Conservation (phyloP, 2,329 filamentous ascomycete genomes). For the Exophiala alcalophila region DNA sequence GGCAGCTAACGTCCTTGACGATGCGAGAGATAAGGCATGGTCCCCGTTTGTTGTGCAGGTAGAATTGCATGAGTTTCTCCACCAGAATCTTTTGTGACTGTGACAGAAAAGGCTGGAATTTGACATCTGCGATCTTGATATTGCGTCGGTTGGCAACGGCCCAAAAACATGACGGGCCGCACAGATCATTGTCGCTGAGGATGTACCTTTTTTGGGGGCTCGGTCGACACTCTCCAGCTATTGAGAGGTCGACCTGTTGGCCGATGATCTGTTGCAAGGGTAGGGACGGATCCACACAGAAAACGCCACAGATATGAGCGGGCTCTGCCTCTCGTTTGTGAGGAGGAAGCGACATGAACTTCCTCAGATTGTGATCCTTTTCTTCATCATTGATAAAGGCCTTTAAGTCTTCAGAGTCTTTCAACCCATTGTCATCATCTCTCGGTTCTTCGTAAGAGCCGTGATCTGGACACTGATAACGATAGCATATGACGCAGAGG, state of each 20-base stretch:
- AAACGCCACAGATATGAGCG: slow-evolving; percentile 29
- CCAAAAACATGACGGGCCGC: slow-evolving; percentile 26
- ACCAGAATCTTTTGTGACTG: slow-evolving; percentile 12
- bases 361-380: slow-evolving; percentile 23
- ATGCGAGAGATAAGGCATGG: slow-evolving; percentile 27
- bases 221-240: slow-evolving; percentile 6
- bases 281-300: slow-evolving; percentile 24
- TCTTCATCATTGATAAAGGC: slow-evolving; percentile 28
- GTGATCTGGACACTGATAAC: slow-evolving; percentile 30
- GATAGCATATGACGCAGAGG: slow-evolving; percentile 29
- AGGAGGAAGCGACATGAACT: slow-evolving; percentile 16
- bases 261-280: slow-evolving; percentile 15
- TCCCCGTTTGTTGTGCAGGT: slow-evolving; percentile 24
- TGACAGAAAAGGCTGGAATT: slow-evolving; percentile 16
- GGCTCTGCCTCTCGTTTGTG: neutral
- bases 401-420: slow-evolving; percentile 19
- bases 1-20: slow-evolving; percentile 23
- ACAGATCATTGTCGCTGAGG: slow-evolving; percentile 22
- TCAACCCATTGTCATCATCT: slow-evolving; percentile 11
- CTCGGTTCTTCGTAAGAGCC: slow-evolving; percentile 25
- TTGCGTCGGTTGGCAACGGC: slow-evolving; percentile 17
- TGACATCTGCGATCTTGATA: slow-evolving; percentile 14
- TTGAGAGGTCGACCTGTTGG: slow-evolving; percentile 7
- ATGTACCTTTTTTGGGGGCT: slow-evolving; percentile 2
- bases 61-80: slow-evolving; percentile 22